These are phyloP conservation scores for Kluyveromyces siamensis DNA, from an alignment of 805 yeast genomes.

Conservation along the genomic window DNA sequence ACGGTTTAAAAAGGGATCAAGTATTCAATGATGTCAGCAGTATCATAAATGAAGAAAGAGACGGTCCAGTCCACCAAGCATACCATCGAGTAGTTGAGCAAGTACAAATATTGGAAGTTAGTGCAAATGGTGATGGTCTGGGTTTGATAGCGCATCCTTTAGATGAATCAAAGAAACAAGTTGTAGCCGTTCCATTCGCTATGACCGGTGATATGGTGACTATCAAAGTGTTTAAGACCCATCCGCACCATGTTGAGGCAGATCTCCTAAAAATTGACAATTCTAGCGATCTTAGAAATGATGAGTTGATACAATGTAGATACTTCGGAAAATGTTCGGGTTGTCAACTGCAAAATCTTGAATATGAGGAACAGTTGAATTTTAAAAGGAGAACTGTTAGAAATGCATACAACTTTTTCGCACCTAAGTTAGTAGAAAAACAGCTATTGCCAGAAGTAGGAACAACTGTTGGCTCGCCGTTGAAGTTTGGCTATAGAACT, in stretches of 20 bases:
- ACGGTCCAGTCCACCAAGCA: slow-evolving; percentile 27
- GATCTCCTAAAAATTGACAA: slow-evolving; percentile 52
- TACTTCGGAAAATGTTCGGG: slow-evolving; percentile 94
- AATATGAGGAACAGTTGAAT: slow-evolving; percentile 62
- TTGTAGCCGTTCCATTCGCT: slow-evolving; percentile 78
- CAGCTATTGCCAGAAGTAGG: slow-evolving; percentile 51
- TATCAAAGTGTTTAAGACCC: slow-evolving; percentile 68
- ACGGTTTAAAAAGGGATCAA: slow-evolving; percentile 35
- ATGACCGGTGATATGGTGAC: slow-evolving; percentile 75
- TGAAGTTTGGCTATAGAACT: slow-evolving; percentile 71
- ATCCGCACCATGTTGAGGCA: slow-evolving; percentile 63
- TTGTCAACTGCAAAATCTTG: slow-evolving; percentile 80
- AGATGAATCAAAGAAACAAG: slow-evolving; percentile 36
- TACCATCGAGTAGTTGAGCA: slow-evolving; percentile 53
- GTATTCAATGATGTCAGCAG: slow-evolving; percentile 57
- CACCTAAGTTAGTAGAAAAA: slow-evolving; percentile 40
- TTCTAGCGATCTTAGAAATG: slow-evolving; percentile 39
- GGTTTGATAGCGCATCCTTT: slow-evolving; percentile 61
- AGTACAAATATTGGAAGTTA: slow-evolving; percentile 47
- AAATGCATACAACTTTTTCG: slow-evolving; percentile 75
- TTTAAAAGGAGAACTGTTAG: slow-evolving; percentile 66
- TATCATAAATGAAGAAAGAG: slow-evolving; percentile 47
- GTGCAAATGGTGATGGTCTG: slow-evolving; percentile 85
- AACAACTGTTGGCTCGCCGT: slow-evolving; percentile 67
- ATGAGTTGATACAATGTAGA: slow-evolving; percentile 52